Evolutionary conservation across 768 basidiomycete species (phyloP).

Genomic region (Phaeotremella fagi): DNA sequence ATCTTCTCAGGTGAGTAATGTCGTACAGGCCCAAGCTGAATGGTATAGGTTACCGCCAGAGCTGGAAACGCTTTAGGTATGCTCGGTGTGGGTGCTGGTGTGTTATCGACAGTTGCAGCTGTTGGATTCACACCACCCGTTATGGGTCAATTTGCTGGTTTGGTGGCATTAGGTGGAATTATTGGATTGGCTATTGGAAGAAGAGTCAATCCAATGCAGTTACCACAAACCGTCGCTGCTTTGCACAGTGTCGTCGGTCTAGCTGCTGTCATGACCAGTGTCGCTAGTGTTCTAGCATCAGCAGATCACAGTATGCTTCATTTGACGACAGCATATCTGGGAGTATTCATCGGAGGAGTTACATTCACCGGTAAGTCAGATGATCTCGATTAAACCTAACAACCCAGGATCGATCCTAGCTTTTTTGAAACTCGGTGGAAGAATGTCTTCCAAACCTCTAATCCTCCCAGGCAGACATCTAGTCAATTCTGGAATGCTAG

Average conservation of each 20-base stretch:
- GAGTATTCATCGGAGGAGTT: slow-evolving; percentile 77
- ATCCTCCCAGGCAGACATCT: slow-evolving; percentile 71
- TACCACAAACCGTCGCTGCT: slow-evolving; percentile 77
- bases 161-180: slow-evolving; percentile 68
- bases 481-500: slow-evolving; percentile 66
- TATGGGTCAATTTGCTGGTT: slow-evolving; percentile 70
- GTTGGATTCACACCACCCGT: slow-evolving; percentile 74
- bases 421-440: slow-evolving; percentile 79
- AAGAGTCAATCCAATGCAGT: slow-evolving; percentile 78
- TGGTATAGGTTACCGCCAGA: slow-evolving; percentile 62
- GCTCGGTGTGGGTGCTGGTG: slow-evolving; percentile 74
- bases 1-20: slow-evolving; percentile 51
- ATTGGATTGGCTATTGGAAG: slow-evolving; percentile 70
- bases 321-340: slow-evolving; percentile 76
- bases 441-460: slow-evolving; percentile 70
- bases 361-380: slow-evolving; percentile 61
- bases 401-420: slow-evolving; percentile 72
- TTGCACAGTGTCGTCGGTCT: slow-evolving; percentile 85
- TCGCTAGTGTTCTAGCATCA: slow-evolving; percentile 72
- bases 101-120: slow-evolving; percentile 72
- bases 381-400: background rate
- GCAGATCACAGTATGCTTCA: slow-evolving; percentile 68
- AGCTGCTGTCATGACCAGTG: slow-evolving; percentile 79
- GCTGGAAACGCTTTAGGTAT: slow-evolving; percentile 87
- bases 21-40: background rate